Percentiles rank a stretch among this genome's conserved stretches.
Evolutionary conservation across 371 early-diverging fungal species (phyloP).

Genomic region (Haplosporangium sp.): DNA sequence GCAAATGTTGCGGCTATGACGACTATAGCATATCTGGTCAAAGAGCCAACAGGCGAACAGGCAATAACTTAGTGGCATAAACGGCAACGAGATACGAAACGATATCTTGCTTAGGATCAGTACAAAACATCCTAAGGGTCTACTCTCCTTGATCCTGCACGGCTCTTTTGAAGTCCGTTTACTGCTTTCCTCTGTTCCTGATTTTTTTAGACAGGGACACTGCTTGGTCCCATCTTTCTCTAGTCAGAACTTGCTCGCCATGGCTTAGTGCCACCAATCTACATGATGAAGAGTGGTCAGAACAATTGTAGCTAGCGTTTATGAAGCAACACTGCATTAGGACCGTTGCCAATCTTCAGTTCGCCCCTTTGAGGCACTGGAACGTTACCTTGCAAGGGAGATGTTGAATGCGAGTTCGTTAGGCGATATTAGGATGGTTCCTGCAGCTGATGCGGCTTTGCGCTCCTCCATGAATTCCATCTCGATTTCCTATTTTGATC

Average conservation of each 20-base stretch:
- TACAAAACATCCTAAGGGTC: no score
- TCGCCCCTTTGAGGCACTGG: no score
- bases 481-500: constrained; percentile 64
- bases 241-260: constrained; percentile 34
- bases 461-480: constrained; percentile 64
- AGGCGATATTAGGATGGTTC: constrained; percentile 37
- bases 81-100: no score
- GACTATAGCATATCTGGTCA: no score
- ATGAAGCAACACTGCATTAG: no score
- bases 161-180: not conserved
- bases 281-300: not conserved
- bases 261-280: constrained; percentile 41
- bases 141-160: not conserved
- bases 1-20: no score
- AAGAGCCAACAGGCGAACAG: no score
- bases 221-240: constrained; percentile 36
- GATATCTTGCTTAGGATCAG: no score
- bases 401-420: constrained; percentile 50
- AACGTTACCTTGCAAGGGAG: constrained; percentile 40
- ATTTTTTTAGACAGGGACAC: constrained; percentile 30
- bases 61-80: no score
- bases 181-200: constrained; percentile 21
- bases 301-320: no score
- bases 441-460: constrained; percentile 58
- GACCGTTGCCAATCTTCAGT: no score